These are phyloP conservation scores for Populus euphratica DNA, from an alignment of 345 rosid genomes.

Conservation along the genomic window DNA sequence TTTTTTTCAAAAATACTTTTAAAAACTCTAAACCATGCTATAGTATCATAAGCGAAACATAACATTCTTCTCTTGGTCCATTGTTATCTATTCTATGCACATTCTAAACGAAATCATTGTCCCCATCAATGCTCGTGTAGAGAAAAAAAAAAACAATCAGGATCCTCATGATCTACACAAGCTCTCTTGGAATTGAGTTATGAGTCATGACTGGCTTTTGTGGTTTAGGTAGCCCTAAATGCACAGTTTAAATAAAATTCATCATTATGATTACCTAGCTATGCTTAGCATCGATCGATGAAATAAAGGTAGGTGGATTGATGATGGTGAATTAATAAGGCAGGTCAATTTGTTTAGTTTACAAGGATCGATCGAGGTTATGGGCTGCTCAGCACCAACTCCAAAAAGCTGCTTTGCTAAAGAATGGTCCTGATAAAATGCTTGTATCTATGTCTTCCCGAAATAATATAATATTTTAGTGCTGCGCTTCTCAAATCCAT, in stretches of 20 bases:
- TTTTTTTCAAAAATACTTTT: no score
- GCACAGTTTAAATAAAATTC: not conserved
- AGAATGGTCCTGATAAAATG: slow-evolving; percentile 6
- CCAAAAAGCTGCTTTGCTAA: not conserved
- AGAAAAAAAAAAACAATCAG: not conserved
- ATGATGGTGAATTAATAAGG: slow-evolving; percentile 1
- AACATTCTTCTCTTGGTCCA: not conserved
- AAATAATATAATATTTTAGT: slow-evolving; percentile 18
- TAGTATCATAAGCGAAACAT: not conserved
- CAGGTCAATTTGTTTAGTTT: not conserved
- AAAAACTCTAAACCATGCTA: no score
- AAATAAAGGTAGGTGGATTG: not conserved
- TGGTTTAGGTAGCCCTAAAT: not conserved
- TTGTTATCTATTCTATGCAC: not conserved
- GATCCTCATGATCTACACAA: not conserved
- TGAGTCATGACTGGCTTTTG: not conserved
- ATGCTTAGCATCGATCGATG: not conserved
- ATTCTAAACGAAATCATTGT: not conserved
- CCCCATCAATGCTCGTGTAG: not conserved
- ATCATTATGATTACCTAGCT: not conserved
- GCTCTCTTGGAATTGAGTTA: not conserved
- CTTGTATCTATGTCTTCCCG: slow-evolving; percentile 5
- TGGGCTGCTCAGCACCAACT: not conserved
- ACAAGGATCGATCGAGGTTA: not conserved
- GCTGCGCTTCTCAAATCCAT: slow-evolving; percentile 17